phyloP scores from a whole-genome alignment of 345 rosid genomes.

The Abelmoschus esculentus region DNA sequence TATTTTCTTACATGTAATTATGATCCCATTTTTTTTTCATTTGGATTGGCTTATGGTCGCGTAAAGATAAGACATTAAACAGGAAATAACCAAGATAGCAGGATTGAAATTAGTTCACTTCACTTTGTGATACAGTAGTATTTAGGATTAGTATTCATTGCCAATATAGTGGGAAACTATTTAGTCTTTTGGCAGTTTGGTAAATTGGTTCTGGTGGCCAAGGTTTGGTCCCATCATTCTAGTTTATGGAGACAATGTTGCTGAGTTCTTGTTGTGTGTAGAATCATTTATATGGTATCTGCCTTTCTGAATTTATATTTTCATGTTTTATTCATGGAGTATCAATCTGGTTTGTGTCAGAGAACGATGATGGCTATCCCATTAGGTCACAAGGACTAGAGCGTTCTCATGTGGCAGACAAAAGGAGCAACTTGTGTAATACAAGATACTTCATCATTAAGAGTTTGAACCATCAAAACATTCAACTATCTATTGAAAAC shows the following conservation, averaged over 20 bases:
- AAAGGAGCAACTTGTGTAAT: slow-evolving; percentile 35
- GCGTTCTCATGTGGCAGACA: slow-evolving; percentile 27
- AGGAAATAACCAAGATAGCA: background rate
- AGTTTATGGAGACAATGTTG: background rate
- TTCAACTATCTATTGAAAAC: slow-evolving; percentile 65
- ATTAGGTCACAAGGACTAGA: slow-evolving; percentile 34
- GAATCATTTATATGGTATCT: background rate
- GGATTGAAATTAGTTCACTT: background rate
- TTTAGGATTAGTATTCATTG: background rate
- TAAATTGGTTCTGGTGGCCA: background rate
- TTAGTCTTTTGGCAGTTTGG: background rate
- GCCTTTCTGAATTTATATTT: background rate
- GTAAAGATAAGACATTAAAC: background rate
- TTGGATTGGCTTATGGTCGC: background rate
- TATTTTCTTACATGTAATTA: background rate
- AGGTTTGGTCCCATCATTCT: background rate
- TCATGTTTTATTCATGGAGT: background rate
- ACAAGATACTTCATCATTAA: slow-evolving; percentile 90
- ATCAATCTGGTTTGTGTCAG: slow-evolving; percentile 28
- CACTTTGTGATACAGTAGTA: background rate
- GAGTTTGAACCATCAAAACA: slow-evolving; percentile 78
- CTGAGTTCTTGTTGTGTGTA: background rate
- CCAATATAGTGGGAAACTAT: background rate
- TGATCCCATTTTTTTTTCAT: background rate
- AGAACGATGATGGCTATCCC: slow-evolving; percentile 45